A percentile compares a stretch with the other conserved stretches of the same genome.
These are phyloP conservation scores for Ephemerocybe angulata DNA, from an alignment of 768 basidiomycete genomes.

Conservation along the genomic window DNA sequence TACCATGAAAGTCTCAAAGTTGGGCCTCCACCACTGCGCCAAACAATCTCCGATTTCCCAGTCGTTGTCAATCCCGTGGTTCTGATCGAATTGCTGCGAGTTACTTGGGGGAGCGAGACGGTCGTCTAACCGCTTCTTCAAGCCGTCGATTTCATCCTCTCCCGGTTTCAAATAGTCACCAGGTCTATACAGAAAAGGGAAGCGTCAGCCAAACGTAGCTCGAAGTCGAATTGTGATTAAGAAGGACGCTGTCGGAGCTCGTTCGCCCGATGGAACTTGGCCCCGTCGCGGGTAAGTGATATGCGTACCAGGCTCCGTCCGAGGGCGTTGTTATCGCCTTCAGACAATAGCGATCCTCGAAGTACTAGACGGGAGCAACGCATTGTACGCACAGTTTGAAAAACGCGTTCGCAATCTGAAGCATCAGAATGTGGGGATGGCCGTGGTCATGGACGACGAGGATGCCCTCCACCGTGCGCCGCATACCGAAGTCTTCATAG, in stretches of 20 bases:
- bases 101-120: conserved; percentile 78
- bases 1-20: conserved; percentile 99
- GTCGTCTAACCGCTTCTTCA: conserved; percentile 85
- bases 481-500: conserved; percentile 96
- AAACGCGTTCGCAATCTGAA: conserved; percentile 98
- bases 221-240: background rate
- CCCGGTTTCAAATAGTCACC: conserved; percentile 99
- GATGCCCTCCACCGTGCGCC: conserved; percentile 88
- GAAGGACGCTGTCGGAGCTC: background rate
- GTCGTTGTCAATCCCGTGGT: conserved; percentile 77
- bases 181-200: conserved; percentile 50
- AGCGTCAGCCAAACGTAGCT: background rate
- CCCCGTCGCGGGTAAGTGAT: too few species aligned
- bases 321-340: background rate
- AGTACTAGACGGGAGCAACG: too few species aligned
- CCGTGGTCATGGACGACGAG: conserved; percentile 94
- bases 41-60: conserved; percentile 97
- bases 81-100: conserved; percentile 67
- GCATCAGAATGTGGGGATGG: conserved; percentile 95
- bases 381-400: conserved; percentile 91
- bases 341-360: too few species aligned
- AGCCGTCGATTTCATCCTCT: conserved; percentile 88
- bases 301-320: too few species aligned
- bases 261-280: background rate
- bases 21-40: conserved; percentile 98